Conservation (phyloP, 2,329 filamentous ascomycete species). For the Neopestalotiopsis sp. region DNA sequence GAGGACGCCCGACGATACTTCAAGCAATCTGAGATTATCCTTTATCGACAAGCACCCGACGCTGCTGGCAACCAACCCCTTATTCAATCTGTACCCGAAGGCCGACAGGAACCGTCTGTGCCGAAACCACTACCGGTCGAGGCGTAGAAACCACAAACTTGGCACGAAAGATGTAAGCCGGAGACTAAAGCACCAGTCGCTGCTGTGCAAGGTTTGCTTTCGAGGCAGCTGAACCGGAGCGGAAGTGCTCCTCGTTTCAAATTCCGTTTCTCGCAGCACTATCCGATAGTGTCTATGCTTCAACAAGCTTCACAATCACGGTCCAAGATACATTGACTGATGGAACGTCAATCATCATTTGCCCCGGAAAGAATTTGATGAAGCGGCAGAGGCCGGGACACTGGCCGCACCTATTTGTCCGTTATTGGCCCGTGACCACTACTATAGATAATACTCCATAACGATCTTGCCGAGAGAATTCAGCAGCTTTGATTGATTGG, state of each 20-base stretch:
- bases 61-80: constrained; percentile 53
- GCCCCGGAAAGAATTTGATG: neutral
- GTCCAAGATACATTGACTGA: too few relatives aligned
- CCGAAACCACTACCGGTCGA: constrained; percentile 31
- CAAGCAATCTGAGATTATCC: constrained; percentile 98
- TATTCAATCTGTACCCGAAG: constrained; percentile 46
- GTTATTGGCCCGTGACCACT: neutral
- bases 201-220: neutral
- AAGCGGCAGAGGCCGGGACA: neutral
- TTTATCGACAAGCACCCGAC: constrained; percentile 82
- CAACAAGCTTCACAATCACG: too few relatives aligned
- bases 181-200: neutral
- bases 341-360: too few relatives aligned
- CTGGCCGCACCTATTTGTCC: neutral
- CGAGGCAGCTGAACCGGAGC: too few relatives aligned
- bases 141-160: constrained; percentile 21
- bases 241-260: neutral
- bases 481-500: constrained; percentile 14
- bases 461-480: neutral
- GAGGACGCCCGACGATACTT: constrained; percentile 98
- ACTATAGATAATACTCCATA: constrained; percentile 6
- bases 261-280: neutral
- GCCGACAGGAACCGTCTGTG: constrained; percentile 28
- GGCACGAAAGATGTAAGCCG: neutral
- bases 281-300: too few relatives aligned